Base-by-base conservation (phyloP, 257 asterid species). In the Salvia rosmarinus region DNA sequence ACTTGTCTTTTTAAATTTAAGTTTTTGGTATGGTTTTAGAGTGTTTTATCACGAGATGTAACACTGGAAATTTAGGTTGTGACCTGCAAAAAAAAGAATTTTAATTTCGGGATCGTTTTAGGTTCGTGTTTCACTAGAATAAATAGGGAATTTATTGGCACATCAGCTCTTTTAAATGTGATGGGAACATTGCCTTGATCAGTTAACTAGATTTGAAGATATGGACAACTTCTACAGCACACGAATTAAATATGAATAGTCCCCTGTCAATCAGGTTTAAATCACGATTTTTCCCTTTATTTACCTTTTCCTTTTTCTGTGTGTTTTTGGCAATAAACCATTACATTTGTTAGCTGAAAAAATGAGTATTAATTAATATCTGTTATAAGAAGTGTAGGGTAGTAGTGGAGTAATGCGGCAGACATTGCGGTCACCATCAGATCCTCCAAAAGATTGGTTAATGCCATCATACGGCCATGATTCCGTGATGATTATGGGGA, bases 371-470 rank as follows among this genome's bases (percentile, higher is more conserved):
- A 23, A 55, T 25, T 23, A 10, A 55, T 39, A 4, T 56, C 1
- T 10, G 37, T n/a, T 42, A 25, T 35, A 47, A 50, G 25, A 70
- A 20, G 40, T 60, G 32, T 11, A 62, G 16, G 79, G 68, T 19
- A 61, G 17, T 52, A 49, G 65, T 23, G 70, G 20, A 54, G 54
- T 71, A 67, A 68, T 50, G 76, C 43, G 56, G 70, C 61, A 76
- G 77, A 42, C 67, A 51, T 80, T 84, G 86, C 83, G 56, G 42
- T 2, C 64, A 34, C 82, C 61, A 20, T 81, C 64, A 20, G 89
- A 87, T 80, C 73, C 67, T 75, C 81, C 84, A 70, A 80, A 64
- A 73, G 82, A 79, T 64, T 68, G 70, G 55, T 67, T 71, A 73
- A 68, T 68, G 50, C 79, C 61, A 64, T 64, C 71, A 11, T 67